These are phyloP conservation scores for Blastocystis sp. DNA, from an alignment of 352 stramenopile species.

Conservation along the genomic window DNA sequence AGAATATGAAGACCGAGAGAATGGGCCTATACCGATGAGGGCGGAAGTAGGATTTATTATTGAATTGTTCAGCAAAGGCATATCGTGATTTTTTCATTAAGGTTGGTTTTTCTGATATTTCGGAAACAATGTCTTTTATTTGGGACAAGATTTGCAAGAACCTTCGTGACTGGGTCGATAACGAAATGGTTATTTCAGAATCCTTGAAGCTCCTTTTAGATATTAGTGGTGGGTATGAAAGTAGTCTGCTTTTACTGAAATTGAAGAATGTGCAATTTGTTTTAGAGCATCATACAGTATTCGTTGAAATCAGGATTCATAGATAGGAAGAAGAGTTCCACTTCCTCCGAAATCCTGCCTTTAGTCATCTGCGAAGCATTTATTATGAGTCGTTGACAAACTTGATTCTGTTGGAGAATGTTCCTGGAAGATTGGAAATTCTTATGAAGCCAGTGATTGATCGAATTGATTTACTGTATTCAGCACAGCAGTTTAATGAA, in stretches of 20 bases:
- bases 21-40: background rate
- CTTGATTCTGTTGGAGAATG: slow-evolving; percentile 1
- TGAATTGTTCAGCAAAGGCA: background rate
- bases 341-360: background rate
- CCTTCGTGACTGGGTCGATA: slow-evolving; percentile 6
- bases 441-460: background rate
- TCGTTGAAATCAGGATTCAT: background rate
- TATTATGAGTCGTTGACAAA: slow-evolving; percentile 7
- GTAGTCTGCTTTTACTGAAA: background rate
- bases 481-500: background rate
- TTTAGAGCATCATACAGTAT: background rate
- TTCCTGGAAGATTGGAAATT: slow-evolving; percentile 17
- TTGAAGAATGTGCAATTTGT: background rate
- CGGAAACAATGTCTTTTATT: background rate
- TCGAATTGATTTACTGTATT: background rate
- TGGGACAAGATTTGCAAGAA: slow-evolving; percentile 37
- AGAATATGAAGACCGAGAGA: slow-evolving; percentile 8
- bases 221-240: slow-evolving; percentile 17
- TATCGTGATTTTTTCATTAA: slow-evolving; percentile 39
- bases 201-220: background rate
- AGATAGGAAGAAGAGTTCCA: slow-evolving; percentile 7
- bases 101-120: background rate
- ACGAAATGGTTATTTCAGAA: background rate
- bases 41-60: background rate
- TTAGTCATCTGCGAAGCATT: background rate